Evolutionary conservation across 2,329 filamentous ascomycete genomes (phyloP).

Genomic region (Pseudogymnoascus sp.): DNA sequence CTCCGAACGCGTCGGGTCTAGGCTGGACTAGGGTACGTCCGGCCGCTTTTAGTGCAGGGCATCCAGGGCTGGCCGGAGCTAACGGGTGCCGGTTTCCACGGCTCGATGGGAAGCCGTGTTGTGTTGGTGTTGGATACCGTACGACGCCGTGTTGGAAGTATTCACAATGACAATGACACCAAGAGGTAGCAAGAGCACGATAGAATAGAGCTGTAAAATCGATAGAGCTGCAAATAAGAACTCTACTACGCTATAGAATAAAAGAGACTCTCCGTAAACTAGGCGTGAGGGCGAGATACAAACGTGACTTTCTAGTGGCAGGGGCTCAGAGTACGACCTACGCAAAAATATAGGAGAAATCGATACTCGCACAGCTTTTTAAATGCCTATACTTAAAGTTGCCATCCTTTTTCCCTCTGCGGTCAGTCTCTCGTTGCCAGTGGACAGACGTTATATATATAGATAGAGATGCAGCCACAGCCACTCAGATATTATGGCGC

Average conservation of each 20-base stretch:
- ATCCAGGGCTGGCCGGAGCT: neutral
- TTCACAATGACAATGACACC: neutral
- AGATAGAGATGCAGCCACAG: neutral
- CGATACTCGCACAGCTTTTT: neutral
- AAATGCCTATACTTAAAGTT: neutral
- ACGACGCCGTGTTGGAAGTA: too few species aligned
- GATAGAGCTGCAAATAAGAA: neutral
- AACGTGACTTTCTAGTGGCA: neutral
- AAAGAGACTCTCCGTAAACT: neutral
- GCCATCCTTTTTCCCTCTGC: neutral
- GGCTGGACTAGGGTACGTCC: neutral
- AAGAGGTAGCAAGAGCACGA: neutral
- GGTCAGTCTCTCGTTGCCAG: neutral
- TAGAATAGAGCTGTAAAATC: neutral
- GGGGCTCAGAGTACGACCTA: neutral
- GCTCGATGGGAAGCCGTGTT: neutral
- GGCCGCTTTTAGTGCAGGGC: conserved; percentile 1
- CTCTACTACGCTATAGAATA: neutral
- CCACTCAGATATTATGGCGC: neutral
- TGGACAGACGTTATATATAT: neutral
- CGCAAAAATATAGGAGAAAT: neutral
- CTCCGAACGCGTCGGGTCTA: neutral
- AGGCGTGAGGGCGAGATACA: neutral
- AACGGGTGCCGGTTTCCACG: neutral
- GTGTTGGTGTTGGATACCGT: too few species aligned